phyloP scores from a whole-genome alignment of 257 asterid species.

The Solanum lignicaule region DNA sequence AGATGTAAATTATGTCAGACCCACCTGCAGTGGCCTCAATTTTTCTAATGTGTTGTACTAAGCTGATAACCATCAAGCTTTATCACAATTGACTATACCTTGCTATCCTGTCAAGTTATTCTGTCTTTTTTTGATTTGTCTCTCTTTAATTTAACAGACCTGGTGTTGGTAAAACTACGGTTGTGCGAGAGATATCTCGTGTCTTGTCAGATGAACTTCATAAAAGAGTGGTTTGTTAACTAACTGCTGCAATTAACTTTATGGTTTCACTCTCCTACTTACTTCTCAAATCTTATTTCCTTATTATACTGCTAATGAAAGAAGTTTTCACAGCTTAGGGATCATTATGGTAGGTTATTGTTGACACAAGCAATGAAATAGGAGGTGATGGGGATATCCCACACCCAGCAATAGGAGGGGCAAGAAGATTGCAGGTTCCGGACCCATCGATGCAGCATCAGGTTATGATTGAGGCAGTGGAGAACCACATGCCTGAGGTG shows the following conservation, averaged over 20 bases:
- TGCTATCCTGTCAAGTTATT: neutral
- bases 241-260: neutral
- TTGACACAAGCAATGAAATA: conserved; percentile 79
- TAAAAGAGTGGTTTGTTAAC: conserved; percentile 70
- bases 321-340: neutral
- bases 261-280: neutral
- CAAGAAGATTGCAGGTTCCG: conserved; percentile 72
- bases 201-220: conserved; percentile 58
- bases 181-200: conserved; percentile 63
- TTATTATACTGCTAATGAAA: neutral
- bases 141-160: conserved; percentile 41
- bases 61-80: neutral
- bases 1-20: neutral
- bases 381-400: conserved; percentile 84
- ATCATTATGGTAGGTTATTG: conserved; percentile 37
- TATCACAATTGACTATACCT: neutral
- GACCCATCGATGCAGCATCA: conserved; percentile 61
- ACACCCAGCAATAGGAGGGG: conserved; percentile 67
- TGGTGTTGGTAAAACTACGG: conserved; percentile 77
- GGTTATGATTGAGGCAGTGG: conserved; percentile 81
- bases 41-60: neutral
- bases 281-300: neutral
- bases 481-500: conserved; percentile 90
- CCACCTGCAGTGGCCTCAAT: neutral
- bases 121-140: neutral